Percentiles rank a stretch among this genome's conserved stretches.
These are phyloP conservation scores for Coelastrella sp. DNA, from an alignment of 139 green algal genomes.

Conservation along the genomic window DNA sequence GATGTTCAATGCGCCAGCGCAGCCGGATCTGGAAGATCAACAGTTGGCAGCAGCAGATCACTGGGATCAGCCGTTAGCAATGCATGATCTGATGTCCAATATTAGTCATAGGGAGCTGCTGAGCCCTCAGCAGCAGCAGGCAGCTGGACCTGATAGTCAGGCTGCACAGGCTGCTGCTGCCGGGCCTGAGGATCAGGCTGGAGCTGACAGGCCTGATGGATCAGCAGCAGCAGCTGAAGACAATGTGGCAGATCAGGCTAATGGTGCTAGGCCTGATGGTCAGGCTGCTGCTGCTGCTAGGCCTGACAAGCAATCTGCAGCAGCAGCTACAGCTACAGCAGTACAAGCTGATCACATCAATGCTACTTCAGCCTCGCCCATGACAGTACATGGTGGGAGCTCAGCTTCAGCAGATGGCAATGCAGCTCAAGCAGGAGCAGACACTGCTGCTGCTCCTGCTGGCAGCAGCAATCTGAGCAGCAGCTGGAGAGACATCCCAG, in stretches of 20 bases:
- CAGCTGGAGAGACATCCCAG: not conserved
- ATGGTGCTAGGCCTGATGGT: not conserved
- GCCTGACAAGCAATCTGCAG: not conserved
- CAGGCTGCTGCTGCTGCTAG: not conserved
- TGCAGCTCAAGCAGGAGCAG: not conserved
- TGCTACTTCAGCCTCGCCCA: no score
- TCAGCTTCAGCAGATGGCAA: not conserved
- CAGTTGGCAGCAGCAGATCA: not conserved
- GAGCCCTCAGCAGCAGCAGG: not conserved
- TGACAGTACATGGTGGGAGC: no score
- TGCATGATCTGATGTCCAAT: conserved; percentile 19
- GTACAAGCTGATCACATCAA: no score
- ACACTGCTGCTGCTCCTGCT: no score
- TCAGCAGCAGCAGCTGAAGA: no score
- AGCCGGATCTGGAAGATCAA: not conserved
- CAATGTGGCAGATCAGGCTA: no score
- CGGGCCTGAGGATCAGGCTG: no score
- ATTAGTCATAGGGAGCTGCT: conserved; percentile 4
- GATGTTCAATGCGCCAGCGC: not conserved
- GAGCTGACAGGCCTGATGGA: no score
- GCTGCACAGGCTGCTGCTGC: not conserved
- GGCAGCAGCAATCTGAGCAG: not conserved
- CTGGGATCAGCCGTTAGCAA: not conserved
- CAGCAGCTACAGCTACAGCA: conserved; percentile 29
- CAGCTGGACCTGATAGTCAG: not conserved